phyloP scores from a whole-genome alignment of 805 yeast species.

The Kodamaea sagamina region DNA sequence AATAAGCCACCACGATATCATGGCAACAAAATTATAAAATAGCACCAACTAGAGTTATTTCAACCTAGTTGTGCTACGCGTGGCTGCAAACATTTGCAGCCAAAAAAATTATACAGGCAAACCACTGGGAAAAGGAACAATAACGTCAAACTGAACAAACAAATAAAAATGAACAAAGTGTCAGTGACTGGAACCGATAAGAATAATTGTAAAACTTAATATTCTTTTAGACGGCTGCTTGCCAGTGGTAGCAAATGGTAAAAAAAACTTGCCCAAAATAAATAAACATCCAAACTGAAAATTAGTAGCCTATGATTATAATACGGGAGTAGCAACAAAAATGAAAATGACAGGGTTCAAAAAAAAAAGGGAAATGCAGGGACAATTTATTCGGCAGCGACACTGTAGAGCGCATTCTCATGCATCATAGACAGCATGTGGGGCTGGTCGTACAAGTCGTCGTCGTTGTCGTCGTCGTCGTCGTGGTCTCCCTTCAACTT shows the following conservation, averaged over 20 bases:
- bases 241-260: conserved; percentile 1
- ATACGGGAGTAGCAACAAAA: conserved; percentile 1
- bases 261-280: conserved; percentile 5
- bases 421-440: conserved; percentile 8
- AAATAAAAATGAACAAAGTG: not conserved
- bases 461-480: conserved; percentile 6
- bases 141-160: conserved; percentile 1
- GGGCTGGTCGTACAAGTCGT: conserved; percentile 2
- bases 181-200: conserved; percentile 4
- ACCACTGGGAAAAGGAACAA: conserved; percentile 7
- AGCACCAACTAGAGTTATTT: conserved; percentile 1
- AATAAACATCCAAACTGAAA: conserved; percentile 6
- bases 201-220: conserved; percentile 5
- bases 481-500: conserved; percentile 9
- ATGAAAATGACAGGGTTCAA: not conserved
- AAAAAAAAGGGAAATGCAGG: conserved; percentile 1
- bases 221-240: conserved; percentile 1
- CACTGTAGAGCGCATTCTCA: conserved; percentile 6
- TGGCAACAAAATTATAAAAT: not conserved
- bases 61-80: not conserved
- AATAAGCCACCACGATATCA: conserved; percentile 1
- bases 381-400: conserved; percentile 6
- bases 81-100: conserved; percentile 6
- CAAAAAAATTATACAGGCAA: conserved; percentile 6
- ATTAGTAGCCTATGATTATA: conserved; percentile 5